Percentiles rank a stretch among this genome's conserved stretches.
These are phyloP conservation scores for Nicotiana knightiana DNA, from an alignment of 257 asterid genomes.

Conservation along the genomic window DNA sequence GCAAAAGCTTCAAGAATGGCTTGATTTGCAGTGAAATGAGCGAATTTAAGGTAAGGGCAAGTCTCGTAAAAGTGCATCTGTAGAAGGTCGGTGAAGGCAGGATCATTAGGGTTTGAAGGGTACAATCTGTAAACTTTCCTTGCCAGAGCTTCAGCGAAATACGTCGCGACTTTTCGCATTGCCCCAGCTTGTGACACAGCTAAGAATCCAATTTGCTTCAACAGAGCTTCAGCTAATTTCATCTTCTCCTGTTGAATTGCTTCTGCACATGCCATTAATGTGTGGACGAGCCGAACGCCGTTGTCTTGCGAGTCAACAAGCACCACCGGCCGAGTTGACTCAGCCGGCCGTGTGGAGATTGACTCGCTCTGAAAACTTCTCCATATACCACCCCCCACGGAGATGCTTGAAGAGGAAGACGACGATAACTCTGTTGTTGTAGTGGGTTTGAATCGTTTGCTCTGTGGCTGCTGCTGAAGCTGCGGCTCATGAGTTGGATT, in stretches of 20 bases:
- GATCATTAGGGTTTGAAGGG: slow-evolving; percentile 43
- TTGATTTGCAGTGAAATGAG: slow-evolving; percentile 92
- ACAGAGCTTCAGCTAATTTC: slow-evolving; percentile 60
- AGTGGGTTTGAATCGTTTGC: slow-evolving; percentile 37
- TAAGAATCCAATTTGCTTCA: slow-evolving; percentile 57
- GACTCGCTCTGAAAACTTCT: not conserved
- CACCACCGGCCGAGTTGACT: slow-evolving; percentile 44
- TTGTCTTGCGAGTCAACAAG: slow-evolving; percentile 80
- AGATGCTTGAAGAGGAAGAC: not conserved
- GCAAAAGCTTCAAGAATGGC: slow-evolving; percentile 81
- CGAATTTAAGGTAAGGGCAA: slow-evolving; percentile 82
- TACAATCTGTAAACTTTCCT: slow-evolving; percentile 53
- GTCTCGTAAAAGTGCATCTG: slow-evolving; percentile 89
- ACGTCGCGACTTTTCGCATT: slow-evolving; percentile 82
- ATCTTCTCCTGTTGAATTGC: slow-evolving; percentile 66
- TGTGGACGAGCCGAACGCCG: slow-evolving; percentile 74
- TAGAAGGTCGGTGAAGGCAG: slow-evolving; percentile 51
- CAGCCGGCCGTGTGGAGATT: slow-evolving; percentile 17
- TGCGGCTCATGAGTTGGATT: too few relatives aligned
- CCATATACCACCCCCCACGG: slow-evolving; percentile 9
- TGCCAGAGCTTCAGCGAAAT: slow-evolving; percentile 76
- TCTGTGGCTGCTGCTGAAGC: slow-evolving; percentile 28
- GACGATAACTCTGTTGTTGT: not conserved
- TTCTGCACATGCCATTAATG: slow-evolving; percentile 85
- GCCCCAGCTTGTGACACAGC: slow-evolving; percentile 84